Conservation (phyloP, 2,329 filamentous ascomycete genomes). For the Penicillium sp. region DNA sequence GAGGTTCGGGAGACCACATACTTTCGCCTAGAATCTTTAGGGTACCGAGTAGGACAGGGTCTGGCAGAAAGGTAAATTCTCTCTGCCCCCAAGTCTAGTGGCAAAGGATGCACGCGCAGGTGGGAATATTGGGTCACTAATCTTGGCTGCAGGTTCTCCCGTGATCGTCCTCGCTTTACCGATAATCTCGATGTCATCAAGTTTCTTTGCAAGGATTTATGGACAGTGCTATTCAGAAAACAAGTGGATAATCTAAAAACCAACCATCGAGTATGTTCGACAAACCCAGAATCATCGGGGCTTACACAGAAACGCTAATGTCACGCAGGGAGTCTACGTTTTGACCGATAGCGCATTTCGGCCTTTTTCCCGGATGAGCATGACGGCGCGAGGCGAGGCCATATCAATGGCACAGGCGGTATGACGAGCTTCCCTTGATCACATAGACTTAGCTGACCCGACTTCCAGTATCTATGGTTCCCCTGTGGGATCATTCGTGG, state of each 20-base stretch:
- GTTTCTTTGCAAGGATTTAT: constrained; percentile 97
- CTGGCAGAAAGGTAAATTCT: constrained; percentile 76
- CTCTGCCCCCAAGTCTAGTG: neutral
- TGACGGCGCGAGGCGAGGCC: constrained; percentile 72
- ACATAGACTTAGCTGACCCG: neutral
- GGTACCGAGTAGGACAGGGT: constrained; percentile 89
- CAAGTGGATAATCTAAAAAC: constrained; percentile 99
- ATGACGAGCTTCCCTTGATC: constrained; percentile 34
- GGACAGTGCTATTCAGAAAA: constrained; percentile 91
- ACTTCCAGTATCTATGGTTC: constrained; percentile 80
- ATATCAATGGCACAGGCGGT: constrained; percentile 77
- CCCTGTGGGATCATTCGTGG: constrained; percentile 91
- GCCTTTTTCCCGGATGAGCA: constrained; percentile 85
- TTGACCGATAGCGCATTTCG: constrained; percentile 91
- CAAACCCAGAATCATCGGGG: neutral
- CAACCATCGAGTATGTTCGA: constrained; percentile 72
- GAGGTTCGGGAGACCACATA: constrained; percentile 83
- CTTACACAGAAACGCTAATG: neutral
- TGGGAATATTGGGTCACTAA: neutral
- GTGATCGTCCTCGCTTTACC: constrained; percentile 80
- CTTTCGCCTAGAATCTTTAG: constrained; percentile 77
- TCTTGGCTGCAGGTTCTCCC: constrained; percentile 35
- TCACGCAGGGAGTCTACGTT: constrained; percentile 79
- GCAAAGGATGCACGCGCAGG: neutral
- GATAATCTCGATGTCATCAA: constrained; percentile 96